Evolutionary conservation across 2,329 filamentous ascomycete species (phyloP).

Genomic region (Cyanodermella asteris): DNA sequence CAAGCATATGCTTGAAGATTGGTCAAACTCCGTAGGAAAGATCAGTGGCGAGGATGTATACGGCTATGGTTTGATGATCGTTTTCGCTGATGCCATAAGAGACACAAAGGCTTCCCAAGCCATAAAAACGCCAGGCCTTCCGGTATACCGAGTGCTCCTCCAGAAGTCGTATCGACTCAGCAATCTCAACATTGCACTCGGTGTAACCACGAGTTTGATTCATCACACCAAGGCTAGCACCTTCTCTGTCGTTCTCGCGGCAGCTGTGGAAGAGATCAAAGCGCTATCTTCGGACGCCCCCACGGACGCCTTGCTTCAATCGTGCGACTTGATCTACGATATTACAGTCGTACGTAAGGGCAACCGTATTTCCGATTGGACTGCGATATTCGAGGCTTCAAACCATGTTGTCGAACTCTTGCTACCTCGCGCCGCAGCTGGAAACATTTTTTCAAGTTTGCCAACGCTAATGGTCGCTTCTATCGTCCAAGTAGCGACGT

Average conservation of each 20-base stretch:
- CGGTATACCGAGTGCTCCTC: too few species aligned
- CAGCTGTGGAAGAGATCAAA: conserved; percentile 32
- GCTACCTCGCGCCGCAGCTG: conserved; percentile 11
- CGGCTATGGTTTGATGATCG: conserved; percentile 70
- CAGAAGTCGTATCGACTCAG: too few species aligned
- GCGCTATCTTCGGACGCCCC: conserved; percentile 8
- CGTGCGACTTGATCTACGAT: conserved; percentile 35
- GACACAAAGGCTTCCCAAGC: too few species aligned
- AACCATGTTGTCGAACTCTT: too few species aligned
- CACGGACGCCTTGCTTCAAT: too few species aligned
- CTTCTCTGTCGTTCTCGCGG: conserved; percentile 45
- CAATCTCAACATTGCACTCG: too few species aligned
- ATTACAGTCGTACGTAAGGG: conserved; percentile 66
- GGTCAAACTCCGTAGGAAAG: conserved; percentile 11
- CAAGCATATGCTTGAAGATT: conserved; percentile 50
- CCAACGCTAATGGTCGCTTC: conserved; percentile 41
- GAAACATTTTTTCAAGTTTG: conserved; percentile 21
- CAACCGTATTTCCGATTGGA: conserved; percentile 51
- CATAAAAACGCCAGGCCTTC: too few species aligned
- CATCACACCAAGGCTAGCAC: conserved; percentile 60
- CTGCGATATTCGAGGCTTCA: neutral
- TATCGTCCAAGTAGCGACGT: conserved; percentile 51
- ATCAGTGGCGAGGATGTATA: conserved; percentile 28
- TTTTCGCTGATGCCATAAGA: conserved; percentile 65
- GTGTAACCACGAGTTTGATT: conserved; percentile 57